These are phyloP conservation scores for Lophium mytilinum DNA, from an alignment of 495 filamentous ascomycete species.

Conservation along the genomic window DNA sequence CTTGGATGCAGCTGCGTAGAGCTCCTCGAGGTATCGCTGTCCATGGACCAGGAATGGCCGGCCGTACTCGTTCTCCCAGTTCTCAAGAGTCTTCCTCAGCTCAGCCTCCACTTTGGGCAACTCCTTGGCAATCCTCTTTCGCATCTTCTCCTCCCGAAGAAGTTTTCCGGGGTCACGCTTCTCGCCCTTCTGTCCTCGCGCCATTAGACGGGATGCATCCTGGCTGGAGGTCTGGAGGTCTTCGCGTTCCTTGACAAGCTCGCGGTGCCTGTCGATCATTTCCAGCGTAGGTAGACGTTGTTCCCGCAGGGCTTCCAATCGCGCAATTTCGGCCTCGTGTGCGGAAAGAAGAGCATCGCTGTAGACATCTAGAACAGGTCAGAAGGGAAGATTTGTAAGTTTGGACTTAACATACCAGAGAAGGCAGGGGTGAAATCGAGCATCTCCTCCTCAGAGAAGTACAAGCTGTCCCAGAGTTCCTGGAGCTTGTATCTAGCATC, in stretches of 20 bases:
- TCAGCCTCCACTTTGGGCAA: slow-evolving; percentile 84
- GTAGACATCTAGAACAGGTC: slow-evolving; percentile 48
- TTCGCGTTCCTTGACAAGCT: slow-evolving; percentile 78
- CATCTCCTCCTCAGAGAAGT: slow-evolving; percentile 96
- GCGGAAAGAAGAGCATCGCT: slow-evolving; percentile 85
- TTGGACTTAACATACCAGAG: slow-evolving; percentile 46
- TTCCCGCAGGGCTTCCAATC: slow-evolving; percentile 73
- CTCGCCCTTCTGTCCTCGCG: slow-evolving; percentile 79
- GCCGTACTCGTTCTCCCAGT: slow-evolving; percentile 90
- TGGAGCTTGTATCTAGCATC: slow-evolving; percentile 83
- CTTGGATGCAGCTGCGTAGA: slow-evolving; percentile 57
- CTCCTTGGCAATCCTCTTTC: slow-evolving; percentile 91
- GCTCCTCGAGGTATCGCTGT: slow-evolving; percentile 73
- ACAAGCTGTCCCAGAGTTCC: slow-evolving; percentile 88
- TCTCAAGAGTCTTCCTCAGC: slow-evolving; percentile 68
- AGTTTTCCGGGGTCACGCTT: slow-evolving; percentile 87
- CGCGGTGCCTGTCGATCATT: slow-evolving; percentile 75
- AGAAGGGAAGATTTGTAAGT: slow-evolving; percentile 2
- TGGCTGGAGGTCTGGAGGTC: slow-evolving; percentile 80
- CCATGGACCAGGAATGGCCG: slow-evolving; percentile 89
- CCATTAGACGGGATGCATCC: slow-evolving; percentile 88
- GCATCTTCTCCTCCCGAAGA: slow-evolving; percentile 96
- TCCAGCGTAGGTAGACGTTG: slow-evolving; percentile 78
- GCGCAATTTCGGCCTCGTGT: slow-evolving; percentile 80
- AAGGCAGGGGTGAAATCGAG: slow-evolving; percentile 93